Base-by-base conservation (phyloP, 192 early-diverging fungal genomes). In the Phlyctochytrium arcticum region DNA sequence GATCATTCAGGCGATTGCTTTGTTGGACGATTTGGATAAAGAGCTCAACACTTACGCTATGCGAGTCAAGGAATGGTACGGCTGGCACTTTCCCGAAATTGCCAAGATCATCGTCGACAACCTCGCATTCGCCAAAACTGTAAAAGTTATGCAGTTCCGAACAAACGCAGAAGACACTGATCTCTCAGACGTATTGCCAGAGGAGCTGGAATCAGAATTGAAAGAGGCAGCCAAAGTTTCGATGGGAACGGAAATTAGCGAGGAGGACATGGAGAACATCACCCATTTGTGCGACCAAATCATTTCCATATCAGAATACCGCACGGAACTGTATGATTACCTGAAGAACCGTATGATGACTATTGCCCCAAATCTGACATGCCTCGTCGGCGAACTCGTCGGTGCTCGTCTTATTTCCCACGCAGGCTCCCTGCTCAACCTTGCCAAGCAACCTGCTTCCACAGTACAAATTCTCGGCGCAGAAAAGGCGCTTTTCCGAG, bases 41-140 rank as follows among this genome's bases (percentile, higher is more conserved):
- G 98, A 99, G 68, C 86, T 99, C 76, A 99, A 99, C 85, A 97
- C 94, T 35, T 97, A 93, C 69, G 89, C 94, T 3, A 95, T 96
- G 92, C 85, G 92, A 60, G 88, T 90, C 32, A 70, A 75, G 65
- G 97, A 99, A 80, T 99, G 97, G 97, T 99, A 99, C 79, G 90
- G 89, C 57, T 99, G 95, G 95, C 97, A 99, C 74, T 99, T 99
- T 84, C 97, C 96, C 44, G 96, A 98, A 85, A 92, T 98, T 89
- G 87, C 84, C 73, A 93, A 91, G 82, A 89, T 97, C 60, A 80
- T 98, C 65, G 87, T 91, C 62, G 94, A 98, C 74, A 98, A 98
- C 80, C 74, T 94, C 56, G 91, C 93, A 19, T 98, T 92, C 66
- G 85, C 96, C 72, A 88, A 89, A 79, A 76, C 89, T 31, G 85